Evolutionary conservation across 768 basidiomycete genomes (phyloP).

Genomic region (Leucocoprinus birnbaumii): DNA sequence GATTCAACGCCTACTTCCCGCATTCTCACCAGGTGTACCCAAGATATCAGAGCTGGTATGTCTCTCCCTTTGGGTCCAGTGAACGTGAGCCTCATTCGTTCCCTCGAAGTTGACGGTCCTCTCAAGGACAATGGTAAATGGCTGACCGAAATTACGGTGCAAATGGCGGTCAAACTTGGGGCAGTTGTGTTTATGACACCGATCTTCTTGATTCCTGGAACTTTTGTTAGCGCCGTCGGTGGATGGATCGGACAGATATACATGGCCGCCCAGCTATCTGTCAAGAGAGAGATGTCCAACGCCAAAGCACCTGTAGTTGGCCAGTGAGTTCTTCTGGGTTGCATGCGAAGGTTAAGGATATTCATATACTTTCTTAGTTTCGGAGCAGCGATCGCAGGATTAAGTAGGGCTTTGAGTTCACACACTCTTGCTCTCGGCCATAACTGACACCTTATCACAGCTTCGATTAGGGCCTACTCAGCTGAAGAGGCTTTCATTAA

Average conservation of each 20-base stretch:
- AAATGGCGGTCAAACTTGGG: constrained; percentile 37
- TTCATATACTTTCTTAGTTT: too few species aligned
- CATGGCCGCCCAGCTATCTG: constrained; percentile 40
- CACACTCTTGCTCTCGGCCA: too few species aligned
- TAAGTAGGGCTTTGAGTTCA: constrained; percentile 33
- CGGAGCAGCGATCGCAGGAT: constrained; percentile 55
- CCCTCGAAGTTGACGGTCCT: constrained; percentile 42
- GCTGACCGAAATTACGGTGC: constrained; percentile 26
- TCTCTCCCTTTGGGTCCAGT: neutral
- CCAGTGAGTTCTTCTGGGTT: constrained; percentile 42
- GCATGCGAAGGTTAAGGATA: too few species aligned
- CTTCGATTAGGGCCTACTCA: constrained; percentile 62
- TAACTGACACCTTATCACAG: constrained; percentile 20
- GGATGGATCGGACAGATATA: constrained; percentile 32
- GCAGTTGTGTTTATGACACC: constrained; percentile 42
- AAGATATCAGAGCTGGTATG: constrained; percentile 49
- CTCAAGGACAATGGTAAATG: constrained; percentile 25
- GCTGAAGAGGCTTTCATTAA: constrained; percentile 44
- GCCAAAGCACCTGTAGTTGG: constrained; percentile 40
- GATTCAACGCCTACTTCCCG: constrained; percentile 41
- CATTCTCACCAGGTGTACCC: constrained; percentile 60
- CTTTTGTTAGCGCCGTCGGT: constrained; percentile 18
- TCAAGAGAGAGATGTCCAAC: constrained; percentile 43
- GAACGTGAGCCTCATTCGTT: too few species aligned
- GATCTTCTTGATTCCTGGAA: constrained; percentile 29